Percentiles rank a stretch among this genome's conserved stretches.
Conservation (phyloP, 2,329 filamentous ascomycete species). For the Ophiostoma populinum region DNA sequence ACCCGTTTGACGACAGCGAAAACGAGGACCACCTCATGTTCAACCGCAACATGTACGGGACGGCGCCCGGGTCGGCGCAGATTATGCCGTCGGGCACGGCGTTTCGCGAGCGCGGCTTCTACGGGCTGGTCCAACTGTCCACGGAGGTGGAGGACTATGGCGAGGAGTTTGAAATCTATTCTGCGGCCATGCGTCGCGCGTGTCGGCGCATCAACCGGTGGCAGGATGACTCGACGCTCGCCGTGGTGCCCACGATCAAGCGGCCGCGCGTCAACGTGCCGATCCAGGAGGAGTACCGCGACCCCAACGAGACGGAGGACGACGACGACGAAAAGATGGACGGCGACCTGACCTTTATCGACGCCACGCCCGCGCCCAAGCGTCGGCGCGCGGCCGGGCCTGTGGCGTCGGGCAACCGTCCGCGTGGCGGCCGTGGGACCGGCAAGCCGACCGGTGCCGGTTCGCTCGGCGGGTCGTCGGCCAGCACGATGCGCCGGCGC, state of each 20-base stretch:
- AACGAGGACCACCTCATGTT: constrained; percentile 29
- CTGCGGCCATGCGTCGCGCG: constrained; percentile 46
- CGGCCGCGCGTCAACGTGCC: constrained; percentile 14
- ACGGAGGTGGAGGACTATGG: constrained; percentile 57
- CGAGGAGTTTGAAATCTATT: constrained; percentile 52
- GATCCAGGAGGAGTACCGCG: constrained; percentile 15
- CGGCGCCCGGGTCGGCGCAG: constrained; percentile 8
- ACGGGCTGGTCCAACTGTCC: constrained; percentile 44
- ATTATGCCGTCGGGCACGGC: constrained; percentile 13
- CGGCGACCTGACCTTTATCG: constrained; percentile 10
- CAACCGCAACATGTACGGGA: constrained; percentile 13
- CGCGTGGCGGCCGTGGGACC: constrained; percentile 4
- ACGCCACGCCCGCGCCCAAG: constrained; percentile 3
- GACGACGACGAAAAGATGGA: constrained; percentile 12
- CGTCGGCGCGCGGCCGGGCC: constrained; percentile 2
- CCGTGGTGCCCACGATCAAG: constrained; percentile 31
- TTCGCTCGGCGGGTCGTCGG: not conserved
- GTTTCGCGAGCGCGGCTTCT: constrained; percentile 40
- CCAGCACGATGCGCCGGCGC: constrained; percentile 8
- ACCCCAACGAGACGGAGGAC: constrained; percentile 19
- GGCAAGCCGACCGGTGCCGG: not conserved
- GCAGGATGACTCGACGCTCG: constrained; percentile 22
- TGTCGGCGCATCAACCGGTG: constrained; percentile 53
- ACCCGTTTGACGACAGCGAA: constrained; percentile 46
- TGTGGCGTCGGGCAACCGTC: constrained; percentile 5